Evolutionary conservation across 2,329 filamentous ascomycete species (phyloP), one percentile per base, ranked within the genome.

Genomic region (Metarhizium humberi): DNA sequence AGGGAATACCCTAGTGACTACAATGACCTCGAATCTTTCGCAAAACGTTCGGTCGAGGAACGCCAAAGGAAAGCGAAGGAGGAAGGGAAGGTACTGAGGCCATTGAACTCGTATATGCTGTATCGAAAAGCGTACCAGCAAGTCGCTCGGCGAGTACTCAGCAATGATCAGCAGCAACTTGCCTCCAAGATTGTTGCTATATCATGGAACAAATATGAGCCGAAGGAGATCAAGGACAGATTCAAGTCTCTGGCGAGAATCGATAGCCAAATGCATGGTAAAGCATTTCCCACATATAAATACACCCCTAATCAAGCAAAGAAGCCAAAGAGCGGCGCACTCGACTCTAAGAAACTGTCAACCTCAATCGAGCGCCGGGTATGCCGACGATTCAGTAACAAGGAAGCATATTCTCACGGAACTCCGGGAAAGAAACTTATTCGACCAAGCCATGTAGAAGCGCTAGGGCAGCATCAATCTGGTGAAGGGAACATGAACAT

Each of bases 91-190:
- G 73, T 92, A 40, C 79, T 79, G 3, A 81, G 94, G 34, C 92
- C 94, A 3, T 95, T 96, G 87, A 99, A 99, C 70, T 92, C 90
- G 1, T 99, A 97, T 75, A 96, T 99, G 87, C 77, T 99, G 52
- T 99, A 99, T 70, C 87, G 94, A 46, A 96, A 94, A 61, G 90
- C 90, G 6, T 96, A 90, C 67, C 89, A 95, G 57, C 88, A 94
- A 58, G 80, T 91, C 36, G 90, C 89, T n/a, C 52, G 54, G 57
- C 96, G 96, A 71, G 78, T 82, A 52, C 89, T 85, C 77, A 89
- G 88, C 63, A 76, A 94, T 64, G 92, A 94, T 70, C 96, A 97
- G 72, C 92, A 99, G 69, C 92, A 99, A 69, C 77, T 94, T 40
- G 88, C 97, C 30, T 97, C 92, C 2, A 84, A 85, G 49, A 83